phyloP scores from a whole-genome alignment of 2,329 filamentous ascomycete species.

The Aspergillus floridensis region DNA sequence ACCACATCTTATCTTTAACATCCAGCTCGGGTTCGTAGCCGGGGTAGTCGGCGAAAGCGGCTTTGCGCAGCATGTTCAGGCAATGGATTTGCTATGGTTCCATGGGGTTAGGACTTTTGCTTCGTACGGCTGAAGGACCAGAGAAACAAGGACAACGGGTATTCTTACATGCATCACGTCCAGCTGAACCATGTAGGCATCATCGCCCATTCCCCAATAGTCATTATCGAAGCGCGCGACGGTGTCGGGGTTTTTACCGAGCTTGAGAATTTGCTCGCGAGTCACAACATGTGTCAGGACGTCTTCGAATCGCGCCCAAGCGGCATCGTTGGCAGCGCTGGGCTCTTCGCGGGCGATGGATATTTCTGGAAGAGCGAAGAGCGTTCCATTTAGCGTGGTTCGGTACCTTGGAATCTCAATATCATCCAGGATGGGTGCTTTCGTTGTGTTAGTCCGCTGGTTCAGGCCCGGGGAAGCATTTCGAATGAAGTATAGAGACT shows the following conservation, averaged over 20 bases:
- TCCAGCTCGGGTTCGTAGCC: neutral
- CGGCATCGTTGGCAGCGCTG: neutral
- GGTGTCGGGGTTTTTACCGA: neutral
- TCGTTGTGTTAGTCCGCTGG: neutral
- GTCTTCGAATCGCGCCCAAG: neutral
- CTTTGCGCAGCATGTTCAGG: constrained; percentile 1
- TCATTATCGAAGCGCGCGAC: neutral
- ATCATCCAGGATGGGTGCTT: neutral
- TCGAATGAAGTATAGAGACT: neutral
- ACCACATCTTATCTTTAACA: neutral
- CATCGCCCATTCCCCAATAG: neutral
- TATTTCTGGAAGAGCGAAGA: neutral
- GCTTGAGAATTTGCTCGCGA: neutral
- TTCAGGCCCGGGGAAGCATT: neutral
- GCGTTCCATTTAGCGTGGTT: neutral
- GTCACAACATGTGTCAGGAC: neutral
- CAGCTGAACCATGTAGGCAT: neutral
- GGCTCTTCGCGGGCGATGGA: neutral
- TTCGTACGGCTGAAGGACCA: neutral
- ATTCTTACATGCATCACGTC: neutral
- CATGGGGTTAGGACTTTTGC: too few relatives aligned
- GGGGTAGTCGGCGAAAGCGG: neutral
- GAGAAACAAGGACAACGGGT: neutral
- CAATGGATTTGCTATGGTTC: constrained; percentile 3
- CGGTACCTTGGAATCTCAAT: neutral